phyloP scores from a whole-genome alignment of 2,329 filamentous ascomycete genomes.

The Diaporthe australafricana region DNA sequence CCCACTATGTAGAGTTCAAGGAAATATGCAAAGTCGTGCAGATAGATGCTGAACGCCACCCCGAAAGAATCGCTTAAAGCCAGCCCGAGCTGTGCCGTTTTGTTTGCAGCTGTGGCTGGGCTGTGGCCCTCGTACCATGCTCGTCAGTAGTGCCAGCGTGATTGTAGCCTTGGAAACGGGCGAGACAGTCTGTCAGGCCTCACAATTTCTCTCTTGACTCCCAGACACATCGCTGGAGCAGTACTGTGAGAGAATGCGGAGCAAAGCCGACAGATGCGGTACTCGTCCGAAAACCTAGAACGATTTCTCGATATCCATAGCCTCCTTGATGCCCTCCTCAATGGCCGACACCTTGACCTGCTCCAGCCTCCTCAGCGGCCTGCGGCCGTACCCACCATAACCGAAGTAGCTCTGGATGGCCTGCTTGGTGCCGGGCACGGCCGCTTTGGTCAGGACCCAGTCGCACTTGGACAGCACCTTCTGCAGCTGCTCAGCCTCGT shows the following conservation, averaged over 20 bases:
- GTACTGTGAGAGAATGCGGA: neutral
- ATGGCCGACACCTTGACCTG: conserved; percentile 65
- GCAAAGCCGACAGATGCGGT: neutral
- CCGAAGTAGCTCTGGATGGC: conserved; percentile 84
- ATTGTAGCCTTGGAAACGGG: neutral
- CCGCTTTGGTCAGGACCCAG: conserved; percentile 85
- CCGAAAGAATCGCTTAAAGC: conserved; percentile 1
- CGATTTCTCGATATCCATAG: conserved; percentile 73
- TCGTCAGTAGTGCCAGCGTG: neutral
- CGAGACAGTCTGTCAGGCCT: neutral
- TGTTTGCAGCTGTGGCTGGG: neutral
- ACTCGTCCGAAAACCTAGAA: conserved; percentile 54
- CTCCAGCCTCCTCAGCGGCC: conserved; percentile 76
- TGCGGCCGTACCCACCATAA: conserved; percentile 82
- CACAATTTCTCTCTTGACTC: neutral
- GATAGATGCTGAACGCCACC: conserved; percentile 19
- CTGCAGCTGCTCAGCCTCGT: conserved; percentile 81
- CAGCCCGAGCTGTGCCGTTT: neutral
- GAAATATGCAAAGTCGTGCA: conserved; percentile 22
- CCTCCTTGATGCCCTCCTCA: conserved; percentile 68
- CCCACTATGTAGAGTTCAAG: neutral
- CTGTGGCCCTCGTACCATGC: neutral
- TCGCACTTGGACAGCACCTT: conserved; percentile 82
- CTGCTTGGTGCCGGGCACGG: conserved; percentile 87
- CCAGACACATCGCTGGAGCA: neutral